Base-by-base conservation (phyloP, 1,284 basidiomycete species). In the Cryptococcus sp. region DNA sequence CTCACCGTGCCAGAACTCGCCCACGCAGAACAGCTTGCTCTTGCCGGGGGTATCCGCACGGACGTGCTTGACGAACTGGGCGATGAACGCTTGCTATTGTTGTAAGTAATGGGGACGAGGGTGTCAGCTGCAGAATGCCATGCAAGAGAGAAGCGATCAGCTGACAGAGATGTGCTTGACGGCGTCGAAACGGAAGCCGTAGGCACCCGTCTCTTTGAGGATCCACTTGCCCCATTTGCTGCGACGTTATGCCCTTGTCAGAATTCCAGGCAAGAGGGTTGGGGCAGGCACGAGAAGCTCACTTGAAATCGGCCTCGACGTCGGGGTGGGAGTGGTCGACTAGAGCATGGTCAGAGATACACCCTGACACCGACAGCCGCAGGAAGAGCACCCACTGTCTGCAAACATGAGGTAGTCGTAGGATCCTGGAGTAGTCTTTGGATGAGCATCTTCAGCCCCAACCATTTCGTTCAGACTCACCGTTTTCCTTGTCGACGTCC, bases 291-390 rank as follows among this genome's bases (percentile, higher is more conserved):
- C 6, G 20, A 3, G 11, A 6, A 11, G 58, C 70, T 51, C 56
- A 72, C 69, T 66, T 68, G 49, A 76, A 59, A 42, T 77, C 74
- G 33, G 69, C 62, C 35, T 60, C 47, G 13, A 92, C 91, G 7
- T 84, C 86, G 7, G 87, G 88, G 73, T 96, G 89, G 16, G 85
- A 80, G 75, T 92, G 87, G 73, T 96, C 88, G 64, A 95, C 87
- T 72, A 47, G 3, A 15, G 9, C 20, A 44, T 15, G n/a, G 52
- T 52, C 8, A 47, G 43, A 18, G 4, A 15, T 23, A 21, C n/a
- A n/a, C n/a, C n/a, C n/a, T n/a, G n/a, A n/a, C n/a, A n/a, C n/a
- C n/a, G n/a, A n/a, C n/a, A n/a, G n/a, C n/a, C n/a, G n/a, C n/a
- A n/a, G n/a, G 16, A 7, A 28, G 21, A n/a, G 2, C 1, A 57